Percentiles rank a stretch among this genome's conserved stretches.
phyloP scores from a whole-genome alignment of 2,329 filamentous ascomycete genomes.

The Paramyrothecium sp. region DNA sequence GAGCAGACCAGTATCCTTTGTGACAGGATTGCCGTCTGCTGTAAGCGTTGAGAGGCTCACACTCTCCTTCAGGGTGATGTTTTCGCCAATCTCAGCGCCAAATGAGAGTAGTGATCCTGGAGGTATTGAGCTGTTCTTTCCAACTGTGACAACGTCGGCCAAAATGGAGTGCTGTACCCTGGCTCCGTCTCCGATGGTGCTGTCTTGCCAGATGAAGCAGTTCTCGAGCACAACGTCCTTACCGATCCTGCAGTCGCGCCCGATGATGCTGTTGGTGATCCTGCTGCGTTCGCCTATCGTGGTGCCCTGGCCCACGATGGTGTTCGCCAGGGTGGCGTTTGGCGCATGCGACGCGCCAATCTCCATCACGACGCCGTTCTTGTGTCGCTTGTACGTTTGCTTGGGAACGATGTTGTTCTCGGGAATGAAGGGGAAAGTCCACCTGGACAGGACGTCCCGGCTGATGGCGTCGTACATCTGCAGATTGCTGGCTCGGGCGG shows the following conservation, averaged over 20 bases:
- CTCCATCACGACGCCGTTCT: conserved; percentile 74
- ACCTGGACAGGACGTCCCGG: conserved; percentile 80
- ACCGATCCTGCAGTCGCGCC: conserved; percentile 82
- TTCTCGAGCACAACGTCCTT: conserved; percentile 76
- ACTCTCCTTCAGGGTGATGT: conserved; percentile 41
- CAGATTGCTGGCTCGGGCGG: conserved; percentile 80
- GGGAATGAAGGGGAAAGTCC: conserved; percentile 86
- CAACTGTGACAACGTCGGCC: conserved; percentile 69
- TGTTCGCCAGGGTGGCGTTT: conserved; percentile 68
- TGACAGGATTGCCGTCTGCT: conserved; percentile 32
- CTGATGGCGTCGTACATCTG: conserved; percentile 88
- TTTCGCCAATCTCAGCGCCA: conserved; percentile 69
- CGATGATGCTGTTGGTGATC: conserved; percentile 76
- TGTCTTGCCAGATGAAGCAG: conserved; percentile 87
- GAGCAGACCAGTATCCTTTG: conserved; percentile 43
- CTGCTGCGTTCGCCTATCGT: conserved; percentile 70
- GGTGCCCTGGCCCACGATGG: conserved; percentile 75
- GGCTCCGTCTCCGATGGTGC: conserved; percentile 71
- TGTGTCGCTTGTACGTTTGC: conserved; percentile 71
- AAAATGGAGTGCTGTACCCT: conserved; percentile 72
- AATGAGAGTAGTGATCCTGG: conserved; percentile 78
- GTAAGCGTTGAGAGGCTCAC: conserved; percentile 33
- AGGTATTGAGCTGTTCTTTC: conserved; percentile 66
- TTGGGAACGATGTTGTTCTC: conserved; percentile 81
- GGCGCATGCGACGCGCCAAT: conserved; percentile 71